phyloP scores from a whole-genome alignment of 106 monocot genomes.

The Dendrobium catenatum region DNA sequence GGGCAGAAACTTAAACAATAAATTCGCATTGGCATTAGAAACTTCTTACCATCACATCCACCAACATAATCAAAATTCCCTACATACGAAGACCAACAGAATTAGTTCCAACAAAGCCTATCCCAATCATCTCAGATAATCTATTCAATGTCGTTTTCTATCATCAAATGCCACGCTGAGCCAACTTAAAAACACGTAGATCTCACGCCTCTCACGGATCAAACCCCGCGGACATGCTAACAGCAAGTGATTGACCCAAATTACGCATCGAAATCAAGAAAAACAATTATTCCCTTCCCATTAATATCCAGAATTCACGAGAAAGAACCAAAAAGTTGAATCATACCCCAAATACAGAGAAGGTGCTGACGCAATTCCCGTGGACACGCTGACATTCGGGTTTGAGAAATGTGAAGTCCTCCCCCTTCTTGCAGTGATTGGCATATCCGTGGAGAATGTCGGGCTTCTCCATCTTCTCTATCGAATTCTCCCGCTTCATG shows the following conservation, averaged over 20 bases:
- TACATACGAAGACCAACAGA: no score
- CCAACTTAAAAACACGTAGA: not conserved
- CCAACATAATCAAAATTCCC: no score
- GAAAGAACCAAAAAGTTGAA: not conserved
- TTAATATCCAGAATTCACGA: not conserved
- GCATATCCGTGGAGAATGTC: constrained; percentile 70
- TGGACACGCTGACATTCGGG: constrained; percentile 61
- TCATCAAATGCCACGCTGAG: not conserved
- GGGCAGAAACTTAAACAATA: no score
- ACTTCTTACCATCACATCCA: no score
- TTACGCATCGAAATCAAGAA: not conserved
- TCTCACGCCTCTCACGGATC: not conserved
- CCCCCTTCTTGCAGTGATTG: constrained; percentile 83
- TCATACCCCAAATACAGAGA: constrained; percentile 79
- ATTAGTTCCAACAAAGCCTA: no score
- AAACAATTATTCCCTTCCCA: not conserved
- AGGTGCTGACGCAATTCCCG: constrained; percentile 54
- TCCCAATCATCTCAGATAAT: no score
- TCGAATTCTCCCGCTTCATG: constrained; percentile 62
- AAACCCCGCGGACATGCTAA: not conserved
- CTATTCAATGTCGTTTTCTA: no score
- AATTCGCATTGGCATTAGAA: not conserved
- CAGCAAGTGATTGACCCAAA: not conserved
- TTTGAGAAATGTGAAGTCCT: constrained; percentile 77
- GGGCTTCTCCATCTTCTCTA: constrained; percentile 70